phyloP scores from a whole-genome alignment of 169 alveolate genomes.

The Toxoplasma gondii region DNA sequence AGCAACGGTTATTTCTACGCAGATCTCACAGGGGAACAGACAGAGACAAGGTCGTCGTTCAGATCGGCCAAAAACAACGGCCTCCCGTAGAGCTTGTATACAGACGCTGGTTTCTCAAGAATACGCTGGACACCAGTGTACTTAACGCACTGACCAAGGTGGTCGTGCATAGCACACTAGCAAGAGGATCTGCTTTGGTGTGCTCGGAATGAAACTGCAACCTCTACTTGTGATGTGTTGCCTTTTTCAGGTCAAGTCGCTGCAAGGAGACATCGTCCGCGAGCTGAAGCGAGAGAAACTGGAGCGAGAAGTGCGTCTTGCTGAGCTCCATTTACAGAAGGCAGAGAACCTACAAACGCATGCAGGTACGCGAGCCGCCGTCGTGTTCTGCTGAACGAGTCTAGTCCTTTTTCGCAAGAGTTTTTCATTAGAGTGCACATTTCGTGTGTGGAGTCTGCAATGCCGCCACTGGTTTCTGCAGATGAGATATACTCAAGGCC shows the following conservation, averaged over 20 bases:
- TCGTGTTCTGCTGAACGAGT: neutral
- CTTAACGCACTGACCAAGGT: too few species aligned
- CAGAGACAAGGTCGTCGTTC: too few species aligned
- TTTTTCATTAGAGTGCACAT: neutral
- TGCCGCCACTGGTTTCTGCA: neutral
- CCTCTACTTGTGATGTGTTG: too few species aligned
- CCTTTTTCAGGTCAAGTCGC: neutral
- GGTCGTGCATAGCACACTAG: too few species aligned
- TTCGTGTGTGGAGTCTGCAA: neutral
- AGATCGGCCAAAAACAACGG: too few species aligned
- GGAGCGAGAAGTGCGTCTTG: slow-evolving; percentile 62
- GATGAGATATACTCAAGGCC: slow-evolving; percentile 64
- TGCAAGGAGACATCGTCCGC: neutral
- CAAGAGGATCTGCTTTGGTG: too few species aligned
- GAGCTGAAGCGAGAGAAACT: slow-evolving; percentile 44
- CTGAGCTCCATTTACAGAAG: slow-evolving; percentile 52
- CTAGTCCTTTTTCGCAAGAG: neutral
- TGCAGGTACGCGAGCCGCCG: slow-evolving; percentile 35
- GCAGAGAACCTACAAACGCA: slow-evolving; percentile 55
- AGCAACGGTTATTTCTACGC: too few species aligned
- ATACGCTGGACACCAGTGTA: neutral
- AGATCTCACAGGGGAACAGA: too few species aligned
- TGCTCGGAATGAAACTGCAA: too few species aligned
- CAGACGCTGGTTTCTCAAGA: neutral
- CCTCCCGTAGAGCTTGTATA: too few species aligned